Evolutionary conservation across 129 eudicot species (phyloP).

Genomic region (Deinandra increscens): DNA sequence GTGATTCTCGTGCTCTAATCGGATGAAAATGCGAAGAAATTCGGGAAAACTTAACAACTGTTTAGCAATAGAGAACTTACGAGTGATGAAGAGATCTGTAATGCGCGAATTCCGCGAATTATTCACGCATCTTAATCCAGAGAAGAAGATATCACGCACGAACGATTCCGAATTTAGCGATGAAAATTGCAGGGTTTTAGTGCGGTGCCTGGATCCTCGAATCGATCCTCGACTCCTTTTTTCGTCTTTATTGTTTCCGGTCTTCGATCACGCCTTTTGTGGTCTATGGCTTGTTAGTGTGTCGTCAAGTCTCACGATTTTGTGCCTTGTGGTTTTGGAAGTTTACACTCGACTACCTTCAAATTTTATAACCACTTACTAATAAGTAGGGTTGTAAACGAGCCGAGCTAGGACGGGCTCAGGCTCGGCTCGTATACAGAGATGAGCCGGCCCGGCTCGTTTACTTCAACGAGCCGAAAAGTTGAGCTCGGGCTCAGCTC

Average conservation of each 20-base stretch:
- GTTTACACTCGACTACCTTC: not conserved
- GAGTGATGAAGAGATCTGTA: constrained; percentile 23
- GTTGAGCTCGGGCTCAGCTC: too few relatives aligned
- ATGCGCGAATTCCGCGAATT: constrained; percentile 19
- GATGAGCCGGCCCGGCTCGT: too few relatives aligned
- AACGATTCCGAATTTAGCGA: constrained; percentile 16
- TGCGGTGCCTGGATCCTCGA: constrained; percentile 15
- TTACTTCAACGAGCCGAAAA: too few relatives aligned
- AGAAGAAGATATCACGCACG: not conserved
- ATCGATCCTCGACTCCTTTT: constrained; percentile 21
- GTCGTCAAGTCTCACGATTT: constrained; percentile 17
- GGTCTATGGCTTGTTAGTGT: constrained; percentile 23
- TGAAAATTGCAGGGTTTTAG: constrained; percentile 26
- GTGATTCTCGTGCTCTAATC: constrained; percentile 17
- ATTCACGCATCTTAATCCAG: constrained; percentile 5
- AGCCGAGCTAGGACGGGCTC: too few relatives aligned
- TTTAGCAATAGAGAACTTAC: constrained; percentile 22
- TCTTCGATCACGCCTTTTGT: constrained; percentile 18
- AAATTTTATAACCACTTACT: too few relatives aligned
- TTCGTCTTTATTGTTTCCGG: not conserved
- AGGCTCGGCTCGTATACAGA: too few relatives aligned
- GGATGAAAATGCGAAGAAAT: not conserved
- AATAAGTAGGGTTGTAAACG: too few relatives aligned
- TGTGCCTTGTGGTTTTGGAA: constrained; percentile 2
- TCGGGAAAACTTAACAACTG: constrained; percentile 14